Conservation (phyloP, 2,329 filamentous ascomycete species). For the Fusarium staphyleae region DNA sequence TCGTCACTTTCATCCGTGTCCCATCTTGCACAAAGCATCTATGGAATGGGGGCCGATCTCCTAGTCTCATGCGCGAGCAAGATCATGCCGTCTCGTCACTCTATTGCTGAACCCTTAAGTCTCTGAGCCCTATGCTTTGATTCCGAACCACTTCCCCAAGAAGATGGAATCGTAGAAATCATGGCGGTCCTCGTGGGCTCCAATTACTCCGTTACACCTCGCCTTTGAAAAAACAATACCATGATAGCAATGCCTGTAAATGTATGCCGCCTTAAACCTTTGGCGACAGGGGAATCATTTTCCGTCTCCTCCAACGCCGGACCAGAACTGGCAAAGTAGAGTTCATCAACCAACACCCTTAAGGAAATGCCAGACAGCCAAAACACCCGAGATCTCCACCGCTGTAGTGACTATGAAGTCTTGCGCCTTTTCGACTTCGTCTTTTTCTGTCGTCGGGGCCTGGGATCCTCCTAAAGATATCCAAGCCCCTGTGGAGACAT, state of each 20-base stretch:
- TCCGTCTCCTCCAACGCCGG: slow-evolving; percentile 41
- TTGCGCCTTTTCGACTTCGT: slow-evolving; percentile 23
- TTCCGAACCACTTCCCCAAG: not conserved
- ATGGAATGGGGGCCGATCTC: not conserved
- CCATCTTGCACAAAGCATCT: too few species aligned
- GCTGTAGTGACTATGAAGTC: slow-evolving; percentile 20
- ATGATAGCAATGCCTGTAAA: slow-evolving; percentile 26
- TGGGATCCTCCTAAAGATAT: slow-evolving; percentile 35
- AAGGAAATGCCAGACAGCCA: slow-evolving; percentile 19
- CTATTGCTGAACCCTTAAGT: not conserved
- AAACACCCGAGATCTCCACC: not conserved
- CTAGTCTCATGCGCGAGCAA: not conserved
- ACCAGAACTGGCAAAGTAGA: slow-evolving; percentile 32
- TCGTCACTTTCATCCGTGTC: too few species aligned
- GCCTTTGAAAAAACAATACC: slow-evolving; percentile 30
- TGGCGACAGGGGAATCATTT: slow-evolving; percentile 43
- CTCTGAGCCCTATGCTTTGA: not conserved
- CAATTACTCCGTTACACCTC: slow-evolving; percentile 29
- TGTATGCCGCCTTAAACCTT: slow-evolving; percentile 23
- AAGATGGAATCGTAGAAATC: not conserved
- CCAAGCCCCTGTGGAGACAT: slow-evolving; percentile 22
- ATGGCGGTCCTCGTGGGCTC: not conserved
- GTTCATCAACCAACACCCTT: slow-evolving; percentile 34
- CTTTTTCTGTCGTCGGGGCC: slow-evolving; percentile 18
- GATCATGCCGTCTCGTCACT: not conserved